A percentile compares a stretch with the other conserved stretches of the same genome.
These are phyloP conservation scores for Trametes versicolor DNA, from an alignment of 1,284 basidiomycete genomes.

Conservation along the genomic window DNA sequence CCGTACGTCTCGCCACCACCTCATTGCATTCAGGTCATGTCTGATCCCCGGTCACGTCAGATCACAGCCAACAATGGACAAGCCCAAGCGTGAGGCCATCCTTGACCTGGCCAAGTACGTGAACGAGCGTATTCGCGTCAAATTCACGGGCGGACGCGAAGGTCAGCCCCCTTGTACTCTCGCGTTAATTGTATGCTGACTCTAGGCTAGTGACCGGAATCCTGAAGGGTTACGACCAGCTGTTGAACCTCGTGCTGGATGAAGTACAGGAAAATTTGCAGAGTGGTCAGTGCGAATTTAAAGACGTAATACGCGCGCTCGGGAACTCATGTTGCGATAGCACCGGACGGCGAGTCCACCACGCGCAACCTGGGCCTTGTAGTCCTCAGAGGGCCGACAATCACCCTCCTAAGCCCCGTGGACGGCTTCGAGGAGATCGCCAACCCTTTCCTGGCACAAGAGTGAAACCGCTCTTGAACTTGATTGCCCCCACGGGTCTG, in stretches of 20 bases:
- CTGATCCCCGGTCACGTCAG: constrained; percentile 22
- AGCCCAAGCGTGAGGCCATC: constrained; percentile 95
- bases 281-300: constrained; percentile 53
- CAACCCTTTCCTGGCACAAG: constrained; percentile 78
- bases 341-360: constrained; percentile 69
- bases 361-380: constrained; percentile 82
- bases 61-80: constrained; percentile 70
- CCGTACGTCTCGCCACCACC: constrained; percentile 31
- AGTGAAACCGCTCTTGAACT: constrained; percentile 35
- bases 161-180: constrained; percentile 56
- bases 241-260: constrained; percentile 95
- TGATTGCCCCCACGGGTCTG: not conserved
- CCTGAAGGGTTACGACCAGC: constrained; percentile 96
- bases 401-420: constrained; percentile 91
- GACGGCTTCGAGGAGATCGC: constrained; percentile 93
- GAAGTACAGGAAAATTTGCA: constrained; percentile 84
- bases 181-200: constrained; percentile 17
- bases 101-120: constrained; percentile 95
- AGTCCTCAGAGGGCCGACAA: constrained; percentile 91
- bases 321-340: constrained; percentile 25
- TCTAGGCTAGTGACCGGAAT: constrained; percentile 80
- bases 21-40: not conserved
- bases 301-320: constrained; percentile 27
- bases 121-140: constrained; percentile 92
- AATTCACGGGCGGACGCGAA: constrained; percentile 96